phyloP scores from a whole-genome alignment of 495 filamentous ascomycete genomes.

The Xylaria intraflava region DNA sequence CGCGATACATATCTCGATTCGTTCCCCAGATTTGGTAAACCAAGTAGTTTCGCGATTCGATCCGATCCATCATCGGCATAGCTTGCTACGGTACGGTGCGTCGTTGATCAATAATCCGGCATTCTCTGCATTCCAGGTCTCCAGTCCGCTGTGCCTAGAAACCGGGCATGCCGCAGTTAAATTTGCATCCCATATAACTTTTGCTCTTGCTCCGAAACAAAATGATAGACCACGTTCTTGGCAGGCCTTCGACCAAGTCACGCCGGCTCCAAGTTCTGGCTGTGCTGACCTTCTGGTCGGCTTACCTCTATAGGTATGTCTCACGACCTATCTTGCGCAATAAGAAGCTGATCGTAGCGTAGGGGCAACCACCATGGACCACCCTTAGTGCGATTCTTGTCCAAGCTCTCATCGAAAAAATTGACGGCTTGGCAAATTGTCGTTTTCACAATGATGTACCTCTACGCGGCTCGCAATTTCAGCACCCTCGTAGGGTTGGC shows the following conservation, averaged over 20 bases:
- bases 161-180: constrained; percentile 1
- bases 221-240: constrained; percentile 79
- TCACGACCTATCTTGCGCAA: neutral
- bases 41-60: neutral
- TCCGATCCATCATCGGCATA: neutral
- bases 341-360: constrained; percentile 9
- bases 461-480: constrained; percentile 88
- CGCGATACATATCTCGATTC: neutral
- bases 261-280: constrained; percentile 89
- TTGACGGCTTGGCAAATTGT: constrained; percentile 86
- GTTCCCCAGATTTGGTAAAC: neutral
- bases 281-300: constrained; percentile 85
- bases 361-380: constrained; percentile 88
- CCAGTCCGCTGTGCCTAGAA: neutral
- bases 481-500: constrained; percentile 86
- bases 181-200: constrained; percentile 16
- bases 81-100: neutral
- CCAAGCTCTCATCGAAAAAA: constrained; percentile 53
- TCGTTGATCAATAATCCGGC: neutral
- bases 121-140: neutral
- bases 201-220: constrained; percentile 8
- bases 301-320: constrained; percentile 67
- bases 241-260: constrained; percentile 81
- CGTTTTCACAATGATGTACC: constrained; percentile 80
- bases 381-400: constrained; percentile 64